Conservation (phyloP, 106 monocot species). For the Platanthera guangdongensis region DNA sequence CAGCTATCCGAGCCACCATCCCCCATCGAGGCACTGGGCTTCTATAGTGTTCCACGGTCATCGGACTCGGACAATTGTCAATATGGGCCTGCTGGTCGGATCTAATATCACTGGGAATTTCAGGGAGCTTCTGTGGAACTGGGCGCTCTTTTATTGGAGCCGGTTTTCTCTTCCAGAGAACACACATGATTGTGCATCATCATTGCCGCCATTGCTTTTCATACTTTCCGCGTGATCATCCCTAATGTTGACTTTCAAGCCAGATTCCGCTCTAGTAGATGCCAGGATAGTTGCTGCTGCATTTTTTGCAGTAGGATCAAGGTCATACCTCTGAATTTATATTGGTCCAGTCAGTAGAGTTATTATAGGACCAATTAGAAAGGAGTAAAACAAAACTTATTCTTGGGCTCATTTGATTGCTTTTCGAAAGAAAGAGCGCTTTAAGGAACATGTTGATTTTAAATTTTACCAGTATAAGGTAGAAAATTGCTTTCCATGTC, state of each 20-base stretch:
- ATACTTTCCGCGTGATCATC: constrained; percentile 24
- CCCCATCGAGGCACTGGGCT: constrained; percentile 31
- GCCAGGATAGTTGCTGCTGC: constrained; percentile 90
- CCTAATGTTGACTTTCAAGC: constrained; percentile 54
- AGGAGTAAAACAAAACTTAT: not conserved
- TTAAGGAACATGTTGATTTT: too few species aligned
- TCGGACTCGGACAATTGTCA: constrained; percentile 15
- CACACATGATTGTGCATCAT: constrained; percentile 34
- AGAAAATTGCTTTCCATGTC: too few species aligned
- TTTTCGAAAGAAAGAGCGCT: too few species aligned
- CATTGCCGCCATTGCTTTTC: constrained; percentile 37
- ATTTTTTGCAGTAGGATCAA: constrained; percentile 91
- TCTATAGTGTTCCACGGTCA: constrained; percentile 55
- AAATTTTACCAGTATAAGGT: too few species aligned
- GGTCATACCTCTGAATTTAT: constrained; percentile 69
- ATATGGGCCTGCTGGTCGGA: constrained; percentile 7
- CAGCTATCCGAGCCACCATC: constrained; percentile 45
- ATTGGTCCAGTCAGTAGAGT: not conserved
- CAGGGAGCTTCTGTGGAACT: constrained; percentile 6
- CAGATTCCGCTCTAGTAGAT: constrained; percentile 75
- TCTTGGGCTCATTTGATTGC: too few species aligned
- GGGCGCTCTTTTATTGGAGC: constrained; percentile 9
- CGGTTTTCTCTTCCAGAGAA: constrained; percentile 49
- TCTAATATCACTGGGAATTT: constrained; percentile 13
- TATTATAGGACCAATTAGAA: not conserved